phyloP scores from a whole-genome alignment of 768 basidiomycete genomes.

The Russula olivacea region DNA sequence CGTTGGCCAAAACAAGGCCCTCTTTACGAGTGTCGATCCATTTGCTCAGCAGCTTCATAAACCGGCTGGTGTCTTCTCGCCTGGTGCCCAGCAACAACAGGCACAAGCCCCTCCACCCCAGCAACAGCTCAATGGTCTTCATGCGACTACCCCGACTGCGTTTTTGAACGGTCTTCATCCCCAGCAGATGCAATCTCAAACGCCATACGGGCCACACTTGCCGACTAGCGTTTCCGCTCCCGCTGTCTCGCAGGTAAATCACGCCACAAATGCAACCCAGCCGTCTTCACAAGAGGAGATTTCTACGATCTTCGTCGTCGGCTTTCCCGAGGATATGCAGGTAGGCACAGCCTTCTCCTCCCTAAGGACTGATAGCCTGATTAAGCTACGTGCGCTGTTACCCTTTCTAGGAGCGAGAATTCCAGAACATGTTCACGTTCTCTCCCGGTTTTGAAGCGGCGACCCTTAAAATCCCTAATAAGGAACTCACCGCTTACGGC shows the following conservation, averaged over 20 bases:
- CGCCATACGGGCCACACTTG: slow-evolving; percentile 68
- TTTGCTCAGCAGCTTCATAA: slow-evolving; percentile 25
- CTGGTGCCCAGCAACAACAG: slow-evolving; percentile 35
- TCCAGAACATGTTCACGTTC: slow-evolving; percentile 99
- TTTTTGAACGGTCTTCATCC: slow-evolving; percentile 39
- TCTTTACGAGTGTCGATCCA: slow-evolving; percentile 21
- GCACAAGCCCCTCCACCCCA: slow-evolving; percentile 33
- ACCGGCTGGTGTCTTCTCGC: slow-evolving; percentile 28
- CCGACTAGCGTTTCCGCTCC: slow-evolving; percentile 38
- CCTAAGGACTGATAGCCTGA: slow-evolving; percentile 14
- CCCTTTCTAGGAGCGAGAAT: slow-evolving; percentile 82
- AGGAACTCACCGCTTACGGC: slow-evolving; percentile 76
- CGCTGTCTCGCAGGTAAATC: slow-evolving; percentile 20
- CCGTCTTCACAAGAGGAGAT: slow-evolving; percentile 68
- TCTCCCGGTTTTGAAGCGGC: slow-evolving; percentile 94
- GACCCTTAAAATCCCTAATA: slow-evolving; percentile 94
- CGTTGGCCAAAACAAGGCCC: slow-evolving; percentile 19
- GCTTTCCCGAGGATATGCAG: slow-evolving; percentile 99
- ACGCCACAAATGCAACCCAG: slow-evolving; percentile 31
- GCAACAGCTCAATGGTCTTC: slow-evolving; percentile 32
- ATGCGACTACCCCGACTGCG: slow-evolving; percentile 31
- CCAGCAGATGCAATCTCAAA: slow-evolving; percentile 53
- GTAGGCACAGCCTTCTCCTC: slow-evolving; percentile 39
- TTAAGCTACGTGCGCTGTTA: slow-evolving; percentile 20
- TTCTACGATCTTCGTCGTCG: slow-evolving; percentile 96